Base-by-base conservation (phyloP, 768 basidiomycete genomes). In the Mycena galopus region DNA sequence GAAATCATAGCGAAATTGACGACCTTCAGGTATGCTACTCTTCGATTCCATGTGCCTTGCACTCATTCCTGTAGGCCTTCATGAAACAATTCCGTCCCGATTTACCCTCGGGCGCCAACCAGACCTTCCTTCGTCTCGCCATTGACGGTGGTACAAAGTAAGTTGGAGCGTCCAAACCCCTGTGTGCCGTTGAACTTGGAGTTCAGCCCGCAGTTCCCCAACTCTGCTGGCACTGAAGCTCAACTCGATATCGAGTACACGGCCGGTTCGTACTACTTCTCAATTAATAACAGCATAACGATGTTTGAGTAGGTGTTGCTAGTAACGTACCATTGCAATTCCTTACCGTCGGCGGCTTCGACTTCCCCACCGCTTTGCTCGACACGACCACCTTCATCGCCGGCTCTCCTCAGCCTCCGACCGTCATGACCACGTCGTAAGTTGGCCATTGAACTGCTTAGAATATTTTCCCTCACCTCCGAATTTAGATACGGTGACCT, bases 361-460 rank as follows among this genome's bases (percentile, higher is more conserved):
- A 70, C 88, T 87, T 87, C 69, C 89, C 21, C 76, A 85, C 39
- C 83, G 82, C 57, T 47, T 87, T 23, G 74, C 80, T 4, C 68
- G 69, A 42, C 80, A 84, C 25, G 39, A 75, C n/a, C 71, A 72
- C n/a, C 72, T 84, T 4, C 86, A 85, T 21, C 85, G 86, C 76
- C 82, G 84, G 1, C 86, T 87, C 29, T 84, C 86, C 4, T 86
- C 83, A 0, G 84, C 85, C 71, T 88, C 89, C 75, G 82, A 80
- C 4, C 85, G 88, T 47, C 81, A 85, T 56, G 88, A 89, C 59
- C 85, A 87, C 71, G 82, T 85, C 84, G 85, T 88, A 63, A 53
- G 68, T 47, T 14, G 67, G 42, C 6, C 47, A 21, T 25, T 59
- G 19, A 27, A 42, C 50, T 61, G 67, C 44, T 32, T 9, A 47